Evolutionary conservation across 164 flowering plant genomes (phyloP), one percentile per base, ranked within the genome.

Genomic region (Umbellularia californica): DNA sequence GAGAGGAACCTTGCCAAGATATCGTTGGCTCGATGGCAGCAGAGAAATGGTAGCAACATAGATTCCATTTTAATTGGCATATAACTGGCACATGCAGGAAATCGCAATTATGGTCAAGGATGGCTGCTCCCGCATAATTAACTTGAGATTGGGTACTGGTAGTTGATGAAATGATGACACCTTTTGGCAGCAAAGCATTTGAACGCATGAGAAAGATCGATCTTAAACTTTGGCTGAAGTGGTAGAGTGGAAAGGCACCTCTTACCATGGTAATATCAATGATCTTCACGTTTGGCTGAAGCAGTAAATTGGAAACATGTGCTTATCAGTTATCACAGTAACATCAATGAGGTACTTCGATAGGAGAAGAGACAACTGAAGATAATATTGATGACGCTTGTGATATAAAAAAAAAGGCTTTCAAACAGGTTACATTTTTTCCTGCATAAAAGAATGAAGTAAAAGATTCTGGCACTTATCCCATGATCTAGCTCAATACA

Each of bases 1-100:
- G 76, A 62, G 88, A 73, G 15, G 91, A 83, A 74, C 82, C 83
- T 79, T 75, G 83, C 81, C 86, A 76, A 52, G 63, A 73, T 33
- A 81, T 51, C 23, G 68, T 74, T 3, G 75, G 75, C 62, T 69
- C 68, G 13, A 60, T 52, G n/a, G 68, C 47, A 55, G 84, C 28
- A 76, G 77, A 81, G 70, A 74, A 79, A 41, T 28, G 68, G 9
- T 23, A 74, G 5, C 58, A 25, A 10, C 41, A 70, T 41, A 65
- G 58, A 68, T 19, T 72, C 68, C 52, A 14, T 3, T 70, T 50
- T 15, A 70, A 52, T 13, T 50, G 24, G n/a, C 33, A 27, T 5
- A 3, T 47, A 27, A 33, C 27, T 41, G 68, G 30, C 25, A 47
- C 25, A 5, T 6, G 41, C 13, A 33, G 19, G 22, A 20, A 35